A percentile compares a stretch with the other conserved stretches of the same genome.
Conservation (phyloP, 257 asterid genomes). For the Jaltomata sinuosa region DNA sequence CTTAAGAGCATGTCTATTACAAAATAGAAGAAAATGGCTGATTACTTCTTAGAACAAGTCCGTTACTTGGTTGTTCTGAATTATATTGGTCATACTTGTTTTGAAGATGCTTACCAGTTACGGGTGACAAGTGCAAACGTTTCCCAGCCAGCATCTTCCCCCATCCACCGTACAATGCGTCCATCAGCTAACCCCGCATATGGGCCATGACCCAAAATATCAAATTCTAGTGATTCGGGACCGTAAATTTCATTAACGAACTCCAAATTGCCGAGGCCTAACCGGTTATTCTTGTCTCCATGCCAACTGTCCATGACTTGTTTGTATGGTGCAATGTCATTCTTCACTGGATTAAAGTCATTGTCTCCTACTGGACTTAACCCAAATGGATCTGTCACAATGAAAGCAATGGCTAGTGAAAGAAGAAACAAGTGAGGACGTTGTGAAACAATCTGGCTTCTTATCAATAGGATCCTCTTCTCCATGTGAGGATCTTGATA, state of each 20-base stretch:
- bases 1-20: neutral
- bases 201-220: constrained; percentile 62
- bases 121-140: constrained; percentile 71
- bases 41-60: neutral
- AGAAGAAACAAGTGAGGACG: constrained; percentile 39
- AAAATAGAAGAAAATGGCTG: neutral
- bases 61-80: neutral
- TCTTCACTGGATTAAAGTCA: constrained; percentile 63
- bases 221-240: constrained; percentile 87
- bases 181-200: constrained; percentile 92
- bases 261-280: constrained; percentile 54
- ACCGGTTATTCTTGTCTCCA: constrained; percentile 55
- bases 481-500: constrained; percentile 32
- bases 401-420: constrained; percentile 30
- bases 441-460: constrained; percentile 31
- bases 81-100: neutral
- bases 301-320: constrained; percentile 72
- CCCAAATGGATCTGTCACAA: constrained; percentile 61
- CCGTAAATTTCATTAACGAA: constrained; percentile 63
- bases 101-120: constrained; percentile 39
- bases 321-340: constrained; percentile 53
- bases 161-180: constrained; percentile 85
- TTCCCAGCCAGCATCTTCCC: constrained; percentile 65
- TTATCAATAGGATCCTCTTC: constrained; percentile 22
- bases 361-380: constrained; percentile 72